Evolutionary conservation across 371 early-diverging fungal species (phyloP), one percentile per base, ranked within the genome.

Genomic region (Chytridium lagenaria): DNA sequence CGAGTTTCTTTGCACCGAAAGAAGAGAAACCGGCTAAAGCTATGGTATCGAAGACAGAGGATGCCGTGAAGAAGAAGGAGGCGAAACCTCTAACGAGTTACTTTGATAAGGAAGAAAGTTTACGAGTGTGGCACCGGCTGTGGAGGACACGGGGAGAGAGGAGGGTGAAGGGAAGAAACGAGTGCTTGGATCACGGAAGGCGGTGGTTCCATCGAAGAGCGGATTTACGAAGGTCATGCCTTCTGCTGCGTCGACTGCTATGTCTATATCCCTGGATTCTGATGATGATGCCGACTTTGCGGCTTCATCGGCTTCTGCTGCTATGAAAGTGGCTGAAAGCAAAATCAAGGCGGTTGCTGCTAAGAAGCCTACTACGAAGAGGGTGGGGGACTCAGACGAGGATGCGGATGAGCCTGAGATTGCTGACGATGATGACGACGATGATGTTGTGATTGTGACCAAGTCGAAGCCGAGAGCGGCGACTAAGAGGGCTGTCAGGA

Each of bases 391-490:
- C 15, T 7, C 7, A 7, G 30, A 7, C 57, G 23, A 15, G 57
- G 26, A 22, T 57, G 30, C 10, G 57, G 57, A 57, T 57, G 57
- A 57, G 22, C 26, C 57, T 7, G 26, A 57, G 57, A 26, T 57
- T 7, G 22, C n/a, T n/a, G n/a, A n/a, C n/a, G n/a, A n/a, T n/a
- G n/a, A n/a, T n/a, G n/a, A n/a, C n/a, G n/a, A n/a, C n/a, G n/a
- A n/a, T n/a, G n/a, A n/a, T n/a, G n/a, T n/a, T n/a, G n/a, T n/a
- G n/a, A n/a, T n/a, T n/a, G n/a, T n/a, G n/a, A n/a, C n/a, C n/a
- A n/a, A n/a, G n/a, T n/a, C n/a, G n/a, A n/a, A n/a, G n/a, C n/a
- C n/a, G n/a, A n/a, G n/a, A n/a, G n/a, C n/a, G n/a, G n/a, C n/a
- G n/a, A n/a, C n/a, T n/a, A n/a, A n/a, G n/a, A n/a, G n/a, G n/a